phyloP scores from a whole-genome alignment of 2,329 filamentous ascomycete genomes.

The Diaporthe aspalathi region DNA sequence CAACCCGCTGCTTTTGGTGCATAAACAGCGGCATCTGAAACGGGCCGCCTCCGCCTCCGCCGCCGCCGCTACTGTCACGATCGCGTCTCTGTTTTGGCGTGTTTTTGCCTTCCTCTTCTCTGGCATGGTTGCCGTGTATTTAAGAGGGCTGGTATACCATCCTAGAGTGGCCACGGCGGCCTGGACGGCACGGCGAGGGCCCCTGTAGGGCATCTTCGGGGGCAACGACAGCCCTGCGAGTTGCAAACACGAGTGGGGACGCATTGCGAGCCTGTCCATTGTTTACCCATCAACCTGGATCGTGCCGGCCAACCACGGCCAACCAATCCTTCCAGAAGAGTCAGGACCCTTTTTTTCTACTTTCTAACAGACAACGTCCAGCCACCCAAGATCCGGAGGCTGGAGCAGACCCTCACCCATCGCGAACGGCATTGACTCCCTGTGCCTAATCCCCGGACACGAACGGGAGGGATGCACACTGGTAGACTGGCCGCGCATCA shows the following conservation, averaged over 20 bases:
- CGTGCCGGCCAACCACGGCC: slow-evolving; percentile 30
- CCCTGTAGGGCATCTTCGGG: slow-evolving; percentile 20
- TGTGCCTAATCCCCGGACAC: slow-evolving; percentile 25
- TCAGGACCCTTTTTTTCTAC: slow-evolving; percentile 15
- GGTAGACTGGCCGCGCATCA: not conserved
- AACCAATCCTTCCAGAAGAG: slow-evolving; percentile 35
- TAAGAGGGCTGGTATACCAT: slow-evolving; percentile 32
- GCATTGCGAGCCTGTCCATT: slow-evolving; percentile 28
- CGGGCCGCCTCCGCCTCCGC: slow-evolving; percentile 15
- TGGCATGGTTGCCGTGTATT: slow-evolving; percentile 18
- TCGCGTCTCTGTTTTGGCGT: slow-evolving; percentile 25
- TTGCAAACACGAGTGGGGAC: slow-evolving; percentile 14
- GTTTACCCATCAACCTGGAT: slow-evolving; percentile 32
- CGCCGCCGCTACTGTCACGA: not conserved
- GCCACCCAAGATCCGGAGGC: not conserved
- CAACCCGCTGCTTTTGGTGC: not conserved
- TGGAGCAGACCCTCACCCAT: not conserved
- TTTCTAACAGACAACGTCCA: slow-evolving; percentile 17
- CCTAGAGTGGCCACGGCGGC: not conserved
- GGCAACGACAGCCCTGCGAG: slow-evolving; percentile 13
- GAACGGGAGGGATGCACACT: not conserved
- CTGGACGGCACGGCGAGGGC: not conserved
- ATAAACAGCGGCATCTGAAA: slow-evolving; percentile 27
- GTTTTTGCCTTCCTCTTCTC: too few species aligned
- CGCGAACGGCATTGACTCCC: not conserved